phyloP scores from a whole-genome alignment of 257 asterid genomes.

The Rubia yunnanensis region DNA sequence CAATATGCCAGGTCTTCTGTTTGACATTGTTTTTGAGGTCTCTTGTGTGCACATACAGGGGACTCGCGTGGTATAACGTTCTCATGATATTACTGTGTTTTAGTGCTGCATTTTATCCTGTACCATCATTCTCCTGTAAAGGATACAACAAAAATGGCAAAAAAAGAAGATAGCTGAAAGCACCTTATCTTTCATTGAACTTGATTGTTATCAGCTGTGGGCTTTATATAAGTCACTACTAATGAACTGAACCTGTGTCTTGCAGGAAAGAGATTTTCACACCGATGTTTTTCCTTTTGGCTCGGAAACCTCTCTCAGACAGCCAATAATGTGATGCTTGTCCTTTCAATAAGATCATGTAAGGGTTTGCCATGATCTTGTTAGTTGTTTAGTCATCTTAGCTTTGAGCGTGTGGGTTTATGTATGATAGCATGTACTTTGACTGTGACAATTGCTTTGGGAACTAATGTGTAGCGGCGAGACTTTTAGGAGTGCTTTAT shows the following conservation, averaged over 20 bases:
- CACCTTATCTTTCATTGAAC: background rate
- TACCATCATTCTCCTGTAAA: background rate
- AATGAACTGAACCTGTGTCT: background rate
- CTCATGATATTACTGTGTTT: background rate
- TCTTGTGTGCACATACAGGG: too few species aligned
- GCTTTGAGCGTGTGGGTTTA: background rate
- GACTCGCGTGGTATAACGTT: too few species aligned
- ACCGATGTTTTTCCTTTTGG: conserved; percentile 87
- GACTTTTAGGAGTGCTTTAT: background rate
- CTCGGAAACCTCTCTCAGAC: conserved; percentile 49
- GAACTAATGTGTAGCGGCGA: background rate
- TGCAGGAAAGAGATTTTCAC: conserved; percentile 95
- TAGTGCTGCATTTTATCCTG: background rate
- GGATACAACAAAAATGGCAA: conserved; percentile 1
- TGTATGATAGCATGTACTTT: background rate
- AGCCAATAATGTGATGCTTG: conserved; percentile 7
- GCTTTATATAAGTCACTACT: background rate
- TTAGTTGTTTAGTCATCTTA: background rate
- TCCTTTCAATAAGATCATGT: background rate
- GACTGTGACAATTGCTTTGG: background rate
- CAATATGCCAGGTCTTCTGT: background rate
- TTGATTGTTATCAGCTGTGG: background rate
- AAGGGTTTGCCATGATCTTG: background rate
- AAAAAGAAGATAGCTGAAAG: background rate
- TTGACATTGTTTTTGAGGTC: background rate